Conservation (phyloP, 345 rosid species). For the Linum lewisii region DNA sequence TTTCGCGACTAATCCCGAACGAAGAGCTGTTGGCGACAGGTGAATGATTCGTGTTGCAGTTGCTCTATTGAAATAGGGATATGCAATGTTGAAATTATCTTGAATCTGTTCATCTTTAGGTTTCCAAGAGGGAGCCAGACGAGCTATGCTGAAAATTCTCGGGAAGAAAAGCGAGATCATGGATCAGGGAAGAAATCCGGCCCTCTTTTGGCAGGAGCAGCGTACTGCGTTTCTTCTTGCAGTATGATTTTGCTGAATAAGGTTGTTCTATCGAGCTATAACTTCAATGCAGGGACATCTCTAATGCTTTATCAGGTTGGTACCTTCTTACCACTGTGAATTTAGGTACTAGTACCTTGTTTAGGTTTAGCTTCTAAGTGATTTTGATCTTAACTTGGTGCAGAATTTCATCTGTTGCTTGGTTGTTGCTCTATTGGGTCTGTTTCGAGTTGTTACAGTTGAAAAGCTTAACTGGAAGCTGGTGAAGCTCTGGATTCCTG, state of each 20-base stretch:
- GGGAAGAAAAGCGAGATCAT: conserved; percentile 36
- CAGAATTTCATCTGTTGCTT: conserved; percentile 79
- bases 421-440: conserved; percentile 43
- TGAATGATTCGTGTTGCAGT: conserved; percentile 5
- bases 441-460: conserved; percentile 49
- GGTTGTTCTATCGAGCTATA: conserved; percentile 61
- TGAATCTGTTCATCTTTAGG: conserved; percentile 24
- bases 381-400: conserved; percentile 11
- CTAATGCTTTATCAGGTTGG: conserved; percentile 89
- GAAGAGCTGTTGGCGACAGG: conserved; percentile 51
- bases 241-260: conserved; percentile 86
- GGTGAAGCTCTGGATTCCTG: conserved; percentile 77
- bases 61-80: neutral
- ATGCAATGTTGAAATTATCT: neutral
- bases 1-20: conserved; percentile 23
- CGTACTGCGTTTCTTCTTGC: conserved; percentile 88
- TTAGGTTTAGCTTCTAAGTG: neutral
- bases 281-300: conserved; percentile 72
- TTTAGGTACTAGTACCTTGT: conserved; percentile 1
- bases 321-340: neutral
- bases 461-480: conserved; percentile 85
- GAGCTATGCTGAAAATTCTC: conserved; percentile 17
- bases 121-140: conserved; percentile 43
- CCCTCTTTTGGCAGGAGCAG: conserved; percentile 74
- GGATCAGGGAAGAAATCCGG: conserved; percentile 41